Conservation (phyloP, 2,329 filamentous ascomycete species). For the Scedosporium boydii region DNA sequence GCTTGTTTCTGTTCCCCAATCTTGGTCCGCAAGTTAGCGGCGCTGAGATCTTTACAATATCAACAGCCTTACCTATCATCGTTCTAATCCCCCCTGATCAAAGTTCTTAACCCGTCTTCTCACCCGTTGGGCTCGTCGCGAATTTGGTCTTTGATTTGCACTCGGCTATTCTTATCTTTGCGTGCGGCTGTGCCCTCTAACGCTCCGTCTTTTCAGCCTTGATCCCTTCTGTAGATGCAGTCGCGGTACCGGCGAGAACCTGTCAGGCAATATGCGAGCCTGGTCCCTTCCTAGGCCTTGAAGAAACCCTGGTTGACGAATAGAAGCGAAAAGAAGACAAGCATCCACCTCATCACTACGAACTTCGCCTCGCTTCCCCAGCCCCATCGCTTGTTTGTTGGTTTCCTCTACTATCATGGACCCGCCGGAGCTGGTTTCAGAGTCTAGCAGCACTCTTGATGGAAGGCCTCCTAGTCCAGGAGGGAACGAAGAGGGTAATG, state of each 20-base stretch:
- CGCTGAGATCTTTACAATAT: no score
- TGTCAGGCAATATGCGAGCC: neutral
- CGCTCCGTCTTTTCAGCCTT: neutral
- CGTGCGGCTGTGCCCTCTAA: neutral
- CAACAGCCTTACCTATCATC: no score
- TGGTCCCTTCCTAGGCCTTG: neutral
- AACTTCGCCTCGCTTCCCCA: no score
- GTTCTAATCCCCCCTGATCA: neutral
- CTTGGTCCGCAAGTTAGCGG: neutral
- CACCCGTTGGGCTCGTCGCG: neutral
- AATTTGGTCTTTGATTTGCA: neutral
- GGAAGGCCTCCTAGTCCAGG: neutral
- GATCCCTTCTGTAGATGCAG: neutral
- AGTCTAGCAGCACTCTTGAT: neutral
- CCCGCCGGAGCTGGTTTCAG: neutral
- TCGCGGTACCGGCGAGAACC: neutral
- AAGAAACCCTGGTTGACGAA: neutral
- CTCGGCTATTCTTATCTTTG: neutral
- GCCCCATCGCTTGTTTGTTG: no score
- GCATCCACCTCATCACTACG: no score
- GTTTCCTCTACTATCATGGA: neutral
- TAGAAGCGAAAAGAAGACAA: no score
- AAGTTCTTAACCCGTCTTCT: neutral
- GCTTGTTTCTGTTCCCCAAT: neutral
- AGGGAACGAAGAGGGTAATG: slow-evolving; percentile 22